Conservation (phyloP, 1,139 yeast species). For the Ashbya aceris region DNA sequence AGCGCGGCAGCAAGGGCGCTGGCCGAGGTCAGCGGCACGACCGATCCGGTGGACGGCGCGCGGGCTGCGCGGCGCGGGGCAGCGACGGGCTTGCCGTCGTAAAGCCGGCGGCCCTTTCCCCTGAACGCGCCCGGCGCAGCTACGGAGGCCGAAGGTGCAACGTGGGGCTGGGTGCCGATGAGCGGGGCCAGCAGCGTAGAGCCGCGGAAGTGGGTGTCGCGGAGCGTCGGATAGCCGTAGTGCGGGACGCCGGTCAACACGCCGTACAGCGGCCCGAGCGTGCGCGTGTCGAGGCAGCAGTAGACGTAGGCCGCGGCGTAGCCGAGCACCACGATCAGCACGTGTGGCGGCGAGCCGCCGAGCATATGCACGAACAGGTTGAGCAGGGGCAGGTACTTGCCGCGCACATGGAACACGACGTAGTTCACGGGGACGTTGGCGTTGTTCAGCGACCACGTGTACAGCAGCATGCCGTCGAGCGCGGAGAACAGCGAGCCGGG, state of each 20-base stretch:
- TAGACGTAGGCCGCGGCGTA: constrained; percentile 23
- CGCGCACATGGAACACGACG: constrained; percentile 28
- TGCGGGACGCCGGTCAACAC: constrained; percentile 13
- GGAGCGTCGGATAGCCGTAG: constrained; percentile 13
- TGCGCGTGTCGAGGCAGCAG: constrained; percentile 27
- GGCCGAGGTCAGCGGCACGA: constrained; percentile 37
- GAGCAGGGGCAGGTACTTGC: constrained; percentile 25
- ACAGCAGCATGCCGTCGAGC: constrained; percentile 21
- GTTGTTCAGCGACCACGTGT: constrained; percentile 28
- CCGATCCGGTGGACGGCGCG: constrained; percentile 12
- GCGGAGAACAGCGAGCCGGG: constrained; percentile 15
- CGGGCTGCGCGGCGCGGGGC: neutral
- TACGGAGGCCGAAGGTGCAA: neutral
- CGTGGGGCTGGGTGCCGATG: constrained; percentile 4
- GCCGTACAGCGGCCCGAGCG: constrained; percentile 29
- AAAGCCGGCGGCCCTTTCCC: constrained; percentile 4
- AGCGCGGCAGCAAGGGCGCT: constrained; percentile 45
- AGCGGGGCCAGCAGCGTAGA: neutral
- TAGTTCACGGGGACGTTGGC: constrained; percentile 22
- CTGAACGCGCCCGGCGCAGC: neutral
- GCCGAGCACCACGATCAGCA: constrained; percentile 20
- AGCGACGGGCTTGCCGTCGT: constrained; percentile 3
- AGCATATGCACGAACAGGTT: constrained; percentile 24
- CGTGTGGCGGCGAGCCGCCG: constrained; percentile 10
- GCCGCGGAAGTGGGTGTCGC: constrained; percentile 5